phyloP scores from a whole-genome alignment of 2,329 filamentous ascomycete species.

The Fusarium oligoseptatum region DNA sequence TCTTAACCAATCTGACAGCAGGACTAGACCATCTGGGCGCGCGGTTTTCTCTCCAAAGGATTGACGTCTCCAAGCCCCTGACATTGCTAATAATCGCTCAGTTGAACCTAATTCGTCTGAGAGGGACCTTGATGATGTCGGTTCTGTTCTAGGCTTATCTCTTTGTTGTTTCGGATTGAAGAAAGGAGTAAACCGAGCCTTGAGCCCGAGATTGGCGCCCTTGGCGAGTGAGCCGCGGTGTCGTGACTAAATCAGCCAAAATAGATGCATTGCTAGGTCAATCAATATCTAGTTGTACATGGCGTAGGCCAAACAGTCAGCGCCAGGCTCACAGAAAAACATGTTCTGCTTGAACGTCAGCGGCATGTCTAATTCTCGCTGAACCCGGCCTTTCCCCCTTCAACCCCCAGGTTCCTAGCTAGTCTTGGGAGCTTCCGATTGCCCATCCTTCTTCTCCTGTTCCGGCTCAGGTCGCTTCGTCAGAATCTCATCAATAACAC shows the following conservation, averaged over 20 bases:
- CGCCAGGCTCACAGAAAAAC: background rate
- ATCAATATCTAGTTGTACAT: conserved; percentile 14
- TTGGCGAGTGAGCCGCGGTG: background rate
- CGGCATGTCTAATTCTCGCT: too few species aligned
- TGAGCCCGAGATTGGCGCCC: background rate
- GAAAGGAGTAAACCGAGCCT: background rate
- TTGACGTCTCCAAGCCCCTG: background rate
- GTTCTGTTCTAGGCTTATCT: background rate
- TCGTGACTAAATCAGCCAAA: background rate
- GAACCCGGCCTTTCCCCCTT: background rate
- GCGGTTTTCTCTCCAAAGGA: conserved; percentile 16
- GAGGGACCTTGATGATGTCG: background rate
- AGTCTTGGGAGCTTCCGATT: conserved; percentile 25
- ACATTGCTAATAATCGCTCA: conserved; percentile 32
- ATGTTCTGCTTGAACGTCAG: background rate
- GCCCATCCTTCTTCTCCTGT: conserved; percentile 43
- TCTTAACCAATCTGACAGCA: conserved; percentile 32
- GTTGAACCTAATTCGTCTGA: conserved; percentile 20
- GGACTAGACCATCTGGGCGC: conserved; percentile 22
- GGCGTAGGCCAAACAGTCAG: background rate
- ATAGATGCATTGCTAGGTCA: background rate
- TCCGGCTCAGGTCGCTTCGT: conserved; percentile 68
- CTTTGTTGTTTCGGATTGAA: background rate
- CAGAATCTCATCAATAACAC: conserved; percentile 92
- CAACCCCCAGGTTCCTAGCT: conserved; percentile 8